Evolutionary conservation across 306 rosid genomes (phyloP), one percentile per base, ranked within the genome.

Genomic region (Delonix regia): DNA sequence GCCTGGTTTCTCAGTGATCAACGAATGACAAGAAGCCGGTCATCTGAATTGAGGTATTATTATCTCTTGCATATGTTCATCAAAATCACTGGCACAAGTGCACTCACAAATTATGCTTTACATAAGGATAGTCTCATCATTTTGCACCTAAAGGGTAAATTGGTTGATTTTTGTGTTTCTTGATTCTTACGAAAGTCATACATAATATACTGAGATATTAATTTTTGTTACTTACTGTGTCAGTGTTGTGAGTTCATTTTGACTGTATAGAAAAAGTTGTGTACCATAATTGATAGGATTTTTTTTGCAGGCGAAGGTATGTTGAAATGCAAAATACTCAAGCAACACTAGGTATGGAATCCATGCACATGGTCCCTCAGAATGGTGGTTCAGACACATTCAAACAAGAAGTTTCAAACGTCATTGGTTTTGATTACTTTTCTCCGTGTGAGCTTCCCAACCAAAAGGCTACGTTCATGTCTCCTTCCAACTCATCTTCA

Each of bases 1-100:
- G 97, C 97, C n/a, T 94, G 99, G 99, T 92, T 92, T 85, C 92
- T 92, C 52, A 92, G 89, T 69, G 88, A 93, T 81, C 97, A 92
- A 75, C 87, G 97, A 18, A 86, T 92, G 93, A 92, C 99, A 72
- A 89, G 99, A 89, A 94, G 99, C 82, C 92, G 97, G 16, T 94
- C 99, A 63, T 94, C 99, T 70, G 99, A 94, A 81, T 83, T 94
- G 83, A 86, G 98, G 98, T 92, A 92, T 27, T 2, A 30, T 41
- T 69, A 59, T 39, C 47, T 59, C 83, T 73, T 69, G 12, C 47
- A 48, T 21, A 21, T 66, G 45, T 41, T 80, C 70, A 68, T 72
- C 82, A 59, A 72, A 81, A 60, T 65, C 77, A 70, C 76, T 24
- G n/a, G 60, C 71, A 63, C 71, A 27, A 30, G 7, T 47, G 52